Conservation (phyloP, 306 rosid genomes). For the Citrullus amarus region DNA sequence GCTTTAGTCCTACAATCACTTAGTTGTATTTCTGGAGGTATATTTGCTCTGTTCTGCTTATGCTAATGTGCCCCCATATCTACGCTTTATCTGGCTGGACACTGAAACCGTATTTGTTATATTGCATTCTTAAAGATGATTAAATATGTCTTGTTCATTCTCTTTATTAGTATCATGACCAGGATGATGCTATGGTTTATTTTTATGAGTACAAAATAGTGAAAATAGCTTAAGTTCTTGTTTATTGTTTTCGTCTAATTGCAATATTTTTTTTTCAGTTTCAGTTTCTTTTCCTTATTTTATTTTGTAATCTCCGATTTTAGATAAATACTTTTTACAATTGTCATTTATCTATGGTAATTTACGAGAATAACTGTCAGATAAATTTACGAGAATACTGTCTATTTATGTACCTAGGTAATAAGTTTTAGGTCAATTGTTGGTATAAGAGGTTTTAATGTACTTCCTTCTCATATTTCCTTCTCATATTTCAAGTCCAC, state of each 20-base stretch:
- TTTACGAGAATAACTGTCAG: too few species aligned
- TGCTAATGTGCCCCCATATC: neutral
- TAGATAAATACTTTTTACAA: too few species aligned
- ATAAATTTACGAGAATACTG: too few species aligned
- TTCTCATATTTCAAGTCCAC: too few species aligned
- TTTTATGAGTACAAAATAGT: neutral
- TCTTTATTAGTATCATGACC: neutral
- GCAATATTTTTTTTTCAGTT: too few species aligned
- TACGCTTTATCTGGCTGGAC: neutral
- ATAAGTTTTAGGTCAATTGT: too few species aligned
- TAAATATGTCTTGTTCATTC: conserved; percentile 1
- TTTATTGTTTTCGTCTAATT: neutral
- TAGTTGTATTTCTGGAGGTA: conserved; percentile 8
- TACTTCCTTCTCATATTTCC: too few species aligned
- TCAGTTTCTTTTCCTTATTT: too few species aligned
- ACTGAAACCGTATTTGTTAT: neutral
- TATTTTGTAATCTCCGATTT: too few species aligned
- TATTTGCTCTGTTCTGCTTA: neutral
- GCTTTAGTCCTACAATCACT: neutral
- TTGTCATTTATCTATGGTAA: too few species aligned
- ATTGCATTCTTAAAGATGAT: neutral
- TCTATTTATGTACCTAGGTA: too few species aligned
- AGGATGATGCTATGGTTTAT: neutral
- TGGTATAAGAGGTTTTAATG: too few species aligned
- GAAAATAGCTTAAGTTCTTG: neutral